Percentiles rank a stretch among this genome's conserved stretches.
These are phyloP conservation scores for Aspergillus haitiensis DNA, from an alignment of 495 filamentous ascomycete species.

Conservation along the genomic window DNA sequence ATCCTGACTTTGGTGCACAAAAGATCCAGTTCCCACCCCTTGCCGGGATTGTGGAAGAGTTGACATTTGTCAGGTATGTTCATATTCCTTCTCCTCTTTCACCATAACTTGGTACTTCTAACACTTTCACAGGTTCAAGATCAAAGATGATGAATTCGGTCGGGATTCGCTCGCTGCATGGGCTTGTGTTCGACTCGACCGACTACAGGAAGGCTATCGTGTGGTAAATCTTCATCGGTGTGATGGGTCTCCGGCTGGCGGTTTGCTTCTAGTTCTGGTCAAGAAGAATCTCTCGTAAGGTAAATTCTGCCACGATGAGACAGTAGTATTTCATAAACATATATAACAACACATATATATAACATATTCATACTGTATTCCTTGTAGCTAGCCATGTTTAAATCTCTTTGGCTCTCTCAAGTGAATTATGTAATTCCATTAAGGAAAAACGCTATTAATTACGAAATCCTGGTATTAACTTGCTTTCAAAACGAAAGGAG, in stretches of 20 bases:
- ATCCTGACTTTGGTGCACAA: conserved; percentile 71
- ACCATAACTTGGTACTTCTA: not conserved
- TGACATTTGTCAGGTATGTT: conserved; percentile 76
- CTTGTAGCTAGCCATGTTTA: too few species aligned
- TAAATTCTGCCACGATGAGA: too few species aligned
- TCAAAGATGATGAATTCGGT: conserved; percentile 78
- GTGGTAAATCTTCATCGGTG: conserved; percentile 71
- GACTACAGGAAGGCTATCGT: conserved; percentile 70
- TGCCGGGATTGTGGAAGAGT: conserved; percentile 66
- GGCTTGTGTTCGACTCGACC: conserved; percentile 83
- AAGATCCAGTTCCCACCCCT: conserved; percentile 61
- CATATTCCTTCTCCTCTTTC: conserved; percentile 6
- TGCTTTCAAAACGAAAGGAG: too few species aligned
- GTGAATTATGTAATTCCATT: too few species aligned
- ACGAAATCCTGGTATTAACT: too few species aligned
- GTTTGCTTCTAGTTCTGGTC: conserved; percentile 69
- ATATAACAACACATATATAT: too few species aligned
- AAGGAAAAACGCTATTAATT: too few species aligned
- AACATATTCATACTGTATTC: too few species aligned
- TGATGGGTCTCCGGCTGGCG: conserved; percentile 59
- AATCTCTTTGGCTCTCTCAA: too few species aligned
- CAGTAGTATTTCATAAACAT: too few species aligned
- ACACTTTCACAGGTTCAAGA: conserved; percentile 64
- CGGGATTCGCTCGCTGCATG: conserved; percentile 78
- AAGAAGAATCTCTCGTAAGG: conserved; percentile 48